These are phyloP conservation scores for Coemansia sp. DNA, from an alignment of 371 early-diverging fungal genomes.

Conservation along the genomic window DNA sequence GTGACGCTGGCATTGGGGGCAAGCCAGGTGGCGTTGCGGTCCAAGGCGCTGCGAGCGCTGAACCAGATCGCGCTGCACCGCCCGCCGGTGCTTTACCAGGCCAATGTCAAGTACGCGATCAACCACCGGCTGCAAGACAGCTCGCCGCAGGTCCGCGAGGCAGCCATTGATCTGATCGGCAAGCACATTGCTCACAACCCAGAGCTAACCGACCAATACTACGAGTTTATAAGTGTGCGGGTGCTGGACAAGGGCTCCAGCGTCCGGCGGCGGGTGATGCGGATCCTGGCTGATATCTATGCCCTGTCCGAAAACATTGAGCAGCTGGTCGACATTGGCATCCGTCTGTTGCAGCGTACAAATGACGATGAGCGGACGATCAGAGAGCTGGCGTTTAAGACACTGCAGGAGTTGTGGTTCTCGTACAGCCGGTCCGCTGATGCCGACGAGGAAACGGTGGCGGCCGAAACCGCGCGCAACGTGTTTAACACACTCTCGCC, in stretches of 20 bases:
- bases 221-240: conserved; percentile 66
- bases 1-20: conserved; percentile 66
- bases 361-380: conserved; percentile 79
- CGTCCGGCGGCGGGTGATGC: conserved; percentile 85
- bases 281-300: conserved; percentile 73
- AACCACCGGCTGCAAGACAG: conserved; percentile 73
- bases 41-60: conserved; percentile 74
- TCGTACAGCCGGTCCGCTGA: conserved; percentile 51
- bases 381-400: conserved; percentile 69
- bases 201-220: conserved; percentile 66
- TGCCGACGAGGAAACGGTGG: conserved; percentile 40
- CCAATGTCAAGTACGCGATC: conserved; percentile 67
- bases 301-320: conserved; percentile 52
- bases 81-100: conserved; percentile 62
- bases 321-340: conserved; percentile 69
- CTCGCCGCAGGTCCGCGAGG: conserved; percentile 88
- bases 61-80: conserved; percentile 67
- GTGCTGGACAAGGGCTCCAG: conserved; percentile 77
- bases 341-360: conserved; percentile 70
- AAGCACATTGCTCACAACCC: conserved; percentile 67
- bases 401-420: conserved; percentile 74
- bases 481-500: conserved; percentile 42
- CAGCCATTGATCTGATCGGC: conserved; percentile 84
- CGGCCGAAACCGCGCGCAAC: conserved; percentile 18
- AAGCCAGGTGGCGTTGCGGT: conserved; percentile 65